phyloP scores from a whole-genome alignment of 1,284 basidiomycete genomes.

The Prillingera fragicola region DNA sequence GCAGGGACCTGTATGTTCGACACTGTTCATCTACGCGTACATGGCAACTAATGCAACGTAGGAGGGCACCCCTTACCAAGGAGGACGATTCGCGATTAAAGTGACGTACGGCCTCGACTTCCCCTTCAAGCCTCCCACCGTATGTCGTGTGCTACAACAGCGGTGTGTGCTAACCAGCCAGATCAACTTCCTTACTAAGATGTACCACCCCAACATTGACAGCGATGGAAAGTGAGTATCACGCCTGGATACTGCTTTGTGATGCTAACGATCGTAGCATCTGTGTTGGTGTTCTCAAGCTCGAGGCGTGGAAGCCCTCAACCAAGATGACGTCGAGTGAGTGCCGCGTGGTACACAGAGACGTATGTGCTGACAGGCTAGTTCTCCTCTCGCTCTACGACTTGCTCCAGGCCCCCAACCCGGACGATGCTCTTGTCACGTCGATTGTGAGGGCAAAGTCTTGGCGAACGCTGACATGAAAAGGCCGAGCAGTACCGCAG shows the following conservation, averaged over 20 bases:
- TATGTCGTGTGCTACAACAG: conserved; percentile 45
- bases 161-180: conserved; percentile 39
- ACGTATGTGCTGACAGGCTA: conserved; percentile 37
- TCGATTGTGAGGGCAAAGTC: conserved; percentile 37
- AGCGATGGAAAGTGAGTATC: conserved; percentile 73
- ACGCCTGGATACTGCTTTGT: neutral
- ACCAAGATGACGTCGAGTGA: conserved; percentile 67
- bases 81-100: conserved; percentile 71
- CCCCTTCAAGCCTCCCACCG: conserved; percentile 83
- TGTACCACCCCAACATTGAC: conserved; percentile 89
- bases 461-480: conserved; percentile 2
- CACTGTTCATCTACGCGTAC: neutral
- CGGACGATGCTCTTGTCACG: conserved; percentile 74
- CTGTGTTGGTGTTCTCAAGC: conserved; percentile 49
- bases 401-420: conserved; percentile 78
- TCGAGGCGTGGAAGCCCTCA: conserved; percentile 74
- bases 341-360: conserved; percentile 18
- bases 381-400: conserved; percentile 74
- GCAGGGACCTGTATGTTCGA: conserved; percentile 66
- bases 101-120: conserved; percentile 68
- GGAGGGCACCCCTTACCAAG: conserved; percentile 75
- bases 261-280: conserved; percentile 49
- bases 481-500: conserved; percentile 46
- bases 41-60: conserved; percentile 34
- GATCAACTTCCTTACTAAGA: conserved; percentile 80